phyloP scores from a whole-genome alignment of 768 basidiomycete species.

The Boletus speciosus region DNA sequence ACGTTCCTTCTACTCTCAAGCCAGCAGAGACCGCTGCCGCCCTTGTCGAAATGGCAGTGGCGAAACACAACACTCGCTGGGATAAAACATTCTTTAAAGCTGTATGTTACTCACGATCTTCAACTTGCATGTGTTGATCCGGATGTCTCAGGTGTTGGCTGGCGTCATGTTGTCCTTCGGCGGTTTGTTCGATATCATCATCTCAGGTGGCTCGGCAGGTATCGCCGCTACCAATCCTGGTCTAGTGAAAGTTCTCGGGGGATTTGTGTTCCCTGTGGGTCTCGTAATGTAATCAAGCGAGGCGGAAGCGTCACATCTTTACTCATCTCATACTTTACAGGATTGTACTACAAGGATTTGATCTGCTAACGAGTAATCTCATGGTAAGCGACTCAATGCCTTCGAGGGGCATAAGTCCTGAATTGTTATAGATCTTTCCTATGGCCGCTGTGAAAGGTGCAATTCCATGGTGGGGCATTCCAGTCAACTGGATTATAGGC shows the following conservation, averaged over 20 bases:
- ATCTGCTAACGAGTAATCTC: constrained; percentile 74
- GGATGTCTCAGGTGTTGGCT: constrained; percentile 51
- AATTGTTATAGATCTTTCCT: constrained; percentile 52
- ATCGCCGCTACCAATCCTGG: constrained; percentile 57
- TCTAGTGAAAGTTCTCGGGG: constrained; percentile 60
- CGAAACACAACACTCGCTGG: constrained; percentile 61
- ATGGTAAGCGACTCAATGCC: constrained; percentile 43
- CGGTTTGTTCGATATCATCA: constrained; percentile 57
- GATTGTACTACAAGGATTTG: constrained; percentile 69
- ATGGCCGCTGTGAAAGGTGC: constrained; percentile 62
- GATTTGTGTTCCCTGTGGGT: constrained; percentile 72
- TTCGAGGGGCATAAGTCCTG: not conserved
- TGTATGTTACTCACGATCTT: constrained; percentile 37
- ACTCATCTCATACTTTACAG: constrained; percentile 31
- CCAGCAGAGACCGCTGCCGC: constrained; percentile 55
- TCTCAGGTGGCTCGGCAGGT: constrained; percentile 55
- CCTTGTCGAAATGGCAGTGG: constrained; percentile 54
- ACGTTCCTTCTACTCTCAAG: constrained; percentile 46
- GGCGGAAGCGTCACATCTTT: not conserved
- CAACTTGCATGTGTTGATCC: not conserved
- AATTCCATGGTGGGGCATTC: constrained; percentile 68
- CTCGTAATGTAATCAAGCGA: constrained; percentile 59
- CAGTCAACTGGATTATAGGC: constrained; percentile 70
- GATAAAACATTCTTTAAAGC: constrained; percentile 66
- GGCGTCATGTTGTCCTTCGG: constrained; percentile 77